Percentiles rank a stretch among this genome's conserved stretches.
phyloP scores from a whole-genome alignment of 2,329 filamentous ascomycete genomes.

The Apiospora phragmitis region DNA sequence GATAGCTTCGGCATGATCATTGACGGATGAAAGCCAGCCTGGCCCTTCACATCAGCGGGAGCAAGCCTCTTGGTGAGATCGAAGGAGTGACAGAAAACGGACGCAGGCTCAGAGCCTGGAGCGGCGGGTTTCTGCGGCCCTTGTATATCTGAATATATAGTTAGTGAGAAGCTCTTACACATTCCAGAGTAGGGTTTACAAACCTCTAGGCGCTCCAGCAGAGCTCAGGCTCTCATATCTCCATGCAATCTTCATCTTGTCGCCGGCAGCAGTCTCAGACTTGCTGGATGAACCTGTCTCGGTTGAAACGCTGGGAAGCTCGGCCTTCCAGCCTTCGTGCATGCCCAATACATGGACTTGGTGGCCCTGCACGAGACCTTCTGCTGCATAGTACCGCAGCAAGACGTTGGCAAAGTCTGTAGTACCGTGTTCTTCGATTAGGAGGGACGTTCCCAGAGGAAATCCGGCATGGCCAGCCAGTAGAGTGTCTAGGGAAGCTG shows the following conservation, averaged over 20 bases:
- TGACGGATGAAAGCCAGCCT: constrained; percentile 51
- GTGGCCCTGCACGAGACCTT: constrained; percentile 90
- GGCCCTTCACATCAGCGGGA: constrained; percentile 47
- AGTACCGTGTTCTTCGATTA: constrained; percentile 87
- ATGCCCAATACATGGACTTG: constrained; percentile 82
- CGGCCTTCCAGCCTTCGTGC: constrained; percentile 76
- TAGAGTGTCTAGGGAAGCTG: constrained; percentile 78
- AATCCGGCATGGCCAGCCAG: constrained; percentile 86
- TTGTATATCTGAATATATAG: constrained; percentile 25
- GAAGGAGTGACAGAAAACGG: constrained; percentile 70
- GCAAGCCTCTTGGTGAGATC: constrained; percentile 67
- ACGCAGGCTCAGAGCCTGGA: constrained; percentile 21
- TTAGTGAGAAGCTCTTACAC: constrained; percentile 15
- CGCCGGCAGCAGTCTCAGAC: constrained; percentile 46
- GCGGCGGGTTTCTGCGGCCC: constrained; percentile 21
- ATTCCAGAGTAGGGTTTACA: constrained; percentile 27
- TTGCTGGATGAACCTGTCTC: constrained; percentile 39
- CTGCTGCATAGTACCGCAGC: constrained; percentile 85
- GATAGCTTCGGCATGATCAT: constrained; percentile 24
- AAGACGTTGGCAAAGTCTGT: constrained; percentile 90
- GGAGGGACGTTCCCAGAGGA: constrained; percentile 74
- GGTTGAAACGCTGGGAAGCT: constrained; percentile 72
- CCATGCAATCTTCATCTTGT: constrained; percentile 99
- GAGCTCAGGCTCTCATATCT: constrained; percentile 85
- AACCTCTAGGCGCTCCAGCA: constrained; percentile 66